phyloP scores from a whole-genome alignment of 768 basidiomycete genomes.

The Lactarius tabidus region DNA sequence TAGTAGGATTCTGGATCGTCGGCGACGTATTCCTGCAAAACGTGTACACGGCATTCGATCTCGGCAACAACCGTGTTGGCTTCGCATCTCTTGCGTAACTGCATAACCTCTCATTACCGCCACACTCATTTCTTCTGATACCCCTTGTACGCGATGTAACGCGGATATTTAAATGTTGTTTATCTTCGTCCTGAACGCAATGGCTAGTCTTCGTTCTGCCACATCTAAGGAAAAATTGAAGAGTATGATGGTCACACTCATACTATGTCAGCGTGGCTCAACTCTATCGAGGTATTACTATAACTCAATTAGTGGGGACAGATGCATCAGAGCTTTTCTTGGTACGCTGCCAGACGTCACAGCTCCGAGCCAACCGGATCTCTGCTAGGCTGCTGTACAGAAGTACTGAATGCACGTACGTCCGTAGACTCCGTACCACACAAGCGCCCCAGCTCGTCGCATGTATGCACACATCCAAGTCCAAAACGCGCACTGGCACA shows the following conservation, averaged over 20 bases:
- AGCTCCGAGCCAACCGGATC: too few species aligned
- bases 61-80: background rate
- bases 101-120: background rate
- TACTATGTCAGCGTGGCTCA: background rate
- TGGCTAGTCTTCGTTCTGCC: background rate
- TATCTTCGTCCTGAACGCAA: background rate
- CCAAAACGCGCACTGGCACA: too few species aligned
- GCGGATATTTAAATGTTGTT: too few species aligned
- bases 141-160: too few species aligned
- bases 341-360: too few species aligned
- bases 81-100: background rate
- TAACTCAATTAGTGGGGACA: too few species aligned
- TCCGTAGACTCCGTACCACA: too few species aligned
- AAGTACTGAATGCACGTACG: too few species aligned
- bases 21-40: background rate
- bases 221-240: background rate
- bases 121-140: background rate
- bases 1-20: background rate
- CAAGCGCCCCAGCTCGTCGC: too few species aligned
- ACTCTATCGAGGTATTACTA: background rate
- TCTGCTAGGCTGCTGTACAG: too few species aligned
- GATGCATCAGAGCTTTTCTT: too few species aligned
- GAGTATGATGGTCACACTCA: background rate
- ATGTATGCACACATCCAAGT: too few species aligned
- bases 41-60: background rate